Percentiles rank a stretch among this genome's conserved stretches.
Conservation (phyloP, 2,329 filamentous ascomycete genomes). For the Monosporascus sp. region DNA sequence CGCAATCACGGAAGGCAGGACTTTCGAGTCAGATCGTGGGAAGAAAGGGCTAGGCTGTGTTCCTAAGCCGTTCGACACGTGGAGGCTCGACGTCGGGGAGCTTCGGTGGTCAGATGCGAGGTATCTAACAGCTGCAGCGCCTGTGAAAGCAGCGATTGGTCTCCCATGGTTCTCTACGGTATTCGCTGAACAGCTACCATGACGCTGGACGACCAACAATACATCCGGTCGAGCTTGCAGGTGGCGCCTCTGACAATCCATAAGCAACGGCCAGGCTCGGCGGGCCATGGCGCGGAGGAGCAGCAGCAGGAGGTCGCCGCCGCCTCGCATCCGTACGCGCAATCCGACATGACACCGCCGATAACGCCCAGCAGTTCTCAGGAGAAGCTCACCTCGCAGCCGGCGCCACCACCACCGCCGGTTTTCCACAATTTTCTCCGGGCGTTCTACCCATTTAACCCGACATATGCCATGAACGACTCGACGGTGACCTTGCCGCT, state of each 20-base stretch:
- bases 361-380: conserved; percentile 66
- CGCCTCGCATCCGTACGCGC: conserved; percentile 36
- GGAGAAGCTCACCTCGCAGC: conserved; percentile 46
- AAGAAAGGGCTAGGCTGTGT: background rate
- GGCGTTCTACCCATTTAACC: conserved; percentile 89
- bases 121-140: conserved; percentile 12
- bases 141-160: conserved; percentile 15
- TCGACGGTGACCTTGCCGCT: conserved; percentile 84
- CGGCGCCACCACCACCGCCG: conserved; percentile 25
- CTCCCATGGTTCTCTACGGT: conserved; percentile 33
- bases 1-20: background rate
- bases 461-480: conserved; percentile 69
- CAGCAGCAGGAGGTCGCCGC: conserved; percentile 20
- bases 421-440: conserved; percentile 92
- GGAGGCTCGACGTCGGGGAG: background rate
- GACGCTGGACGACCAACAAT: conserved; percentile 40
- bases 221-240: conserved; percentile 52
- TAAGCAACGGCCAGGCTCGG: conserved; percentile 33
- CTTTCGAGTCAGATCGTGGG: background rate
- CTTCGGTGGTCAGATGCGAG: background rate
- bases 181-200: conserved; percentile 33
- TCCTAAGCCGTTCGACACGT: background rate
- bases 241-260: conserved; percentile 55
- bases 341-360: conserved; percentile 70
- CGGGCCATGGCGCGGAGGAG: conserved; percentile 20